Evolutionary conservation across 306 rosid species (phyloP).

Genomic region (Lathyrus tuberosus): DNA sequence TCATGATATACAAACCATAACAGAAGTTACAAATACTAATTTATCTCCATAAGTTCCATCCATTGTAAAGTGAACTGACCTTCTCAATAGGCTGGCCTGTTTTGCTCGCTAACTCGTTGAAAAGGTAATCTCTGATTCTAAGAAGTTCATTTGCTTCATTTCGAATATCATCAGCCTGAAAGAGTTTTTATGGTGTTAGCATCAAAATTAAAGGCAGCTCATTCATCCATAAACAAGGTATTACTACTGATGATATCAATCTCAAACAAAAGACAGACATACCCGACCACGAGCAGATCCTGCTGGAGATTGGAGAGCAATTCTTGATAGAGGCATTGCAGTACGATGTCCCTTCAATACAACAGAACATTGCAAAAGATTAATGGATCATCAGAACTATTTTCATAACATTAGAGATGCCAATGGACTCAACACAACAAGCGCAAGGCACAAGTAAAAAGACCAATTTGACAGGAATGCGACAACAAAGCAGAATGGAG

Average conservation of each 20-base stretch:
- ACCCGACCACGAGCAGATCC: constrained; percentile 99
- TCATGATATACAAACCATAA: constrained; percentile 20
- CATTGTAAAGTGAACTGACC: constrained; percentile 54
- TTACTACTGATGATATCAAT: constrained; percentile 17
- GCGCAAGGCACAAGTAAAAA: background rate
- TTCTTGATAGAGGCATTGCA: constrained; percentile 87
- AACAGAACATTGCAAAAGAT: constrained; percentile 29
- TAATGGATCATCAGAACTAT: constrained; percentile 31
- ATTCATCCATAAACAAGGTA: constrained; percentile 9
- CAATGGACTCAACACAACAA: background rate
- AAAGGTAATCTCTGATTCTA: constrained; percentile 80
- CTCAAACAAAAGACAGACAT: constrained; percentile 34
- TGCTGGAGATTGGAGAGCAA: constrained; percentile 79
- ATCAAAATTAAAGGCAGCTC: constrained; percentile 28
- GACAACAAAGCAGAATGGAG: constrained; percentile 25
- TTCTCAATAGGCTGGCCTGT: constrained; percentile 89
- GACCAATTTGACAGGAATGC: constrained; percentile 20
- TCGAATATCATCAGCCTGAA: constrained; percentile 85
- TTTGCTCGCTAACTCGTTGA: constrained; percentile 65
- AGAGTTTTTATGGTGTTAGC: constrained; percentile 37
- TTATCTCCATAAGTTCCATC: constrained; percentile 32
- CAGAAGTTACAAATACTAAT: constrained; percentile 3
- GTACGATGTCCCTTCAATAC: constrained; percentile 67
- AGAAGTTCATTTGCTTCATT: constrained; percentile 93
- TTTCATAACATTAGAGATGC: constrained; percentile 25